Evolutionary conservation across 179 eudicot species (phyloP), one percentile per base, ranked within the genome.

Genomic region (Amaranthus tricolor): DNA sequence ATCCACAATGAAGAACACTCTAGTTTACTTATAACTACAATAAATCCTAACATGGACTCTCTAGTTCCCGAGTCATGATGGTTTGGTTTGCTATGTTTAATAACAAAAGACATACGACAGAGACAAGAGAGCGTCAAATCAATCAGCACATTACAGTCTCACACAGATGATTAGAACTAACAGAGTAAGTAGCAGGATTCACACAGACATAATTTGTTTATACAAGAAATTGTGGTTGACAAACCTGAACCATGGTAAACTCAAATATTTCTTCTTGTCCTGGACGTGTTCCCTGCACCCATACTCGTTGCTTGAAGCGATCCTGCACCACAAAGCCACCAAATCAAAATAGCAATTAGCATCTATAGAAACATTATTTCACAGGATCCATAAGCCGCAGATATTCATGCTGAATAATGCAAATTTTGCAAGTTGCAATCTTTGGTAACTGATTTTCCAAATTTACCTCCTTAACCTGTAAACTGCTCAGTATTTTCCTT

Each of bases 201-300:
- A 43, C 68, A 40, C 12, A 71, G 21, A 75, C 0, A 31, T 51
- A 24, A 54, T 16, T 11, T 54, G 15, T 11, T 44, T 17, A 77
- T 66, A 54, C 51, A 56, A 20, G 60, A 7, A 24, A 50, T 40
- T 59, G 57, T 43, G 20, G 66, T 19, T 31, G 40, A 74, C 82
- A 79, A 77, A 93, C 98, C 96, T 89, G 98, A 80, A 85, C 82
- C 97, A 94, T 91, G 52, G 97, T 90, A 71, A 94, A 89, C 66
- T 92, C 90, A 79, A 92, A 94, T 71, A 83, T 75, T 86, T 90
- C 96, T 81, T 94, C 98, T 79, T 92, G 94, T 61, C 88, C 90
- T 13, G 94, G 97, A 56, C 97, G 94, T 74, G 94, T 77, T 70
- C 98, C 98, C 83, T 85, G 80, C 72, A 94, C 80, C 98, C 98